Base-by-base conservation (phyloP, 2,329 filamentous ascomycete species). In the Juglanconis sp. region DNA sequence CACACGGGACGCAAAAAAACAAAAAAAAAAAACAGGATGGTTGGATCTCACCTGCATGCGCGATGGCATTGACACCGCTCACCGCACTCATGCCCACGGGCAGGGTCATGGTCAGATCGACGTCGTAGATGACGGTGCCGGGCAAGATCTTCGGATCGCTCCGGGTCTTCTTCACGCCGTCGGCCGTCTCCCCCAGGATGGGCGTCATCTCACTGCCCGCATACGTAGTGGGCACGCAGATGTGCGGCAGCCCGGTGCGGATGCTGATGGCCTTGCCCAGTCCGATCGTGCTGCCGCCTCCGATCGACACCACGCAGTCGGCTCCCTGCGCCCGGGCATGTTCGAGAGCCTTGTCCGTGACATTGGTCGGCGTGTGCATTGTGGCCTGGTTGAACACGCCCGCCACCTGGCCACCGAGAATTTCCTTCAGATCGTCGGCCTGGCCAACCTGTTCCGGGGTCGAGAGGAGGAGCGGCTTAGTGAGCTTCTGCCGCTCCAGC, bases 41-140 rank as follows among this genome's bases (percentile, higher is more conserved):
- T 49, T 58, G 35, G 44, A 47, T 67, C 73, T 63, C 61, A 81
- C 78, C 77, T 47, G 84, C 80, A 71, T 88, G 86, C 2, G 86
- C 86, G 70, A 88, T 86, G 0, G 86, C 85, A 68, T 88, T 88
- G 52, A 88, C 77, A 50, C 86, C 86, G 60, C 84, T 87, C 0
- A 80, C 84, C 2, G 80, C 78, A 63, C 78, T 84, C 69, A 86
- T 74, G 0, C 68, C 70, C 2, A 72, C 67, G 0, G 86, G 85
- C 31, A 88, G 72, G 1, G 80, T 83, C 77, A 86, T 77, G 0
- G 85, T 87, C 57, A 87, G 72, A 66, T 86, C 79, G 17, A 87
- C 83, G 72, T 89, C 86, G 68, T 88, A 88, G 44, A 89, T 83
- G 4, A 88, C 85, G 0, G 80, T 81, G 0, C 76, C 78, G 0